Percentiles rank a stretch among this genome's conserved stretches.
These are phyloP conservation scores for Boletus eberwhitei DNA, from an alignment of 768 basidiomycete species.

Conservation along the genomic window DNA sequence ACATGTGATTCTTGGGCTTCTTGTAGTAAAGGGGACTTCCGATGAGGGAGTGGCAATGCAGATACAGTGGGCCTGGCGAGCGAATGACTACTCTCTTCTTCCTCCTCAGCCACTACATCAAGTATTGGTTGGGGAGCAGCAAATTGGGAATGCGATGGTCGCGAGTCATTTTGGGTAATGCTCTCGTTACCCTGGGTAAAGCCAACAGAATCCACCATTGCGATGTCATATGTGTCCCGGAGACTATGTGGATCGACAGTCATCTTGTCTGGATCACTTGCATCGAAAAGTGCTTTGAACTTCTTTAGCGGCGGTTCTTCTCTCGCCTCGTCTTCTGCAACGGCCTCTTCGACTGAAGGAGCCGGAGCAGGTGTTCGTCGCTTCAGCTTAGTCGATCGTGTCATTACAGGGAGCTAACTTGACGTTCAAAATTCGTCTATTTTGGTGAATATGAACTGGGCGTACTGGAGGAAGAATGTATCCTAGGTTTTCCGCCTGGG, in stretches of 20 bases:
- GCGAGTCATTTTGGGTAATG: conserved; percentile 27
- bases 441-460: neutral
- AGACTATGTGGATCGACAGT: conserved; percentile 21
- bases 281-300: conserved; percentile 69
- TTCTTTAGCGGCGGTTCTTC: conserved; percentile 62
- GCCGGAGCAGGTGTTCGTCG: conserved; percentile 45
- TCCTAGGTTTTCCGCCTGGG: conserved; percentile 7
- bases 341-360: conserved; percentile 16
- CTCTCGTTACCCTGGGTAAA: conserved; percentile 19
- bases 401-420: conserved; percentile 39
- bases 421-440: neutral
- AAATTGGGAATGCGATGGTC: conserved; percentile 5
- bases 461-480: conserved; percentile 27
- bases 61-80: neutral
- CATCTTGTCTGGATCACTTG: conserved; percentile 50
- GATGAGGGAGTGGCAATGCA: neutral
- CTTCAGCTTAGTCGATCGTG: conserved; percentile 47
- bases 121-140: conserved; percentile 13
- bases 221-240: conserved; percentile 10
- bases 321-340: conserved; percentile 12
- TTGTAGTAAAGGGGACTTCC: neutral
- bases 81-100: conserved; percentile 41
- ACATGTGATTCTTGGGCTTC: neutral
- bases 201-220: conserved; percentile 11
- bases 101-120: conserved; percentile 51